These are phyloP conservation scores for Fusarium sp. DNA, from an alignment of 2,329 filamentous ascomycete species.

Conservation along the genomic window DNA sequence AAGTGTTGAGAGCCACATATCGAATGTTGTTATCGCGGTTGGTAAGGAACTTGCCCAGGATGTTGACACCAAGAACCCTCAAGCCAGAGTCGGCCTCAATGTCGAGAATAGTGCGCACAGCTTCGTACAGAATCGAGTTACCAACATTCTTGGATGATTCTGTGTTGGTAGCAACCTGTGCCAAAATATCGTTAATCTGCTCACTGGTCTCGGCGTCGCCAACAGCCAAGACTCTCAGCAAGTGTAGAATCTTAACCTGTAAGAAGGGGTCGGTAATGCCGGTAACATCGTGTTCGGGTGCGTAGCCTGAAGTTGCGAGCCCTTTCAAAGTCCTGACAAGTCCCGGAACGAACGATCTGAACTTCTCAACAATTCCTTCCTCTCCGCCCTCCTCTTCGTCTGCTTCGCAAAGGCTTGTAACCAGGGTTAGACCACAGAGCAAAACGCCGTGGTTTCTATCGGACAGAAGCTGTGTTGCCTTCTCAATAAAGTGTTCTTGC, in stretches of 20 bases:
- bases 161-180: constrained; percentile 97
- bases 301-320: constrained; percentile 93
- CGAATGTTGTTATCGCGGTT: constrained; percentile 99
- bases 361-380: constrained; percentile 89
- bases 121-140: constrained; percentile 97
- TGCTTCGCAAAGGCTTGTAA: constrained; percentile 91
- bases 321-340: constrained; percentile 92
- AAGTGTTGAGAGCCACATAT: constrained; percentile 95
- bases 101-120: constrained; percentile 95
- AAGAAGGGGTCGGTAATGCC: constrained; percentile 98
- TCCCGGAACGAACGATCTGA: constrained; percentile 84
- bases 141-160: constrained; percentile 98
- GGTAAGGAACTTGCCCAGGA: constrained; percentile 96
- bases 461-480: constrained; percentile 85
- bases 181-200: constrained; percentile 97
- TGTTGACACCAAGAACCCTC: constrained; percentile 95
- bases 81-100: constrained; percentile 97
- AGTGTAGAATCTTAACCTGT: constrained; percentile 92
- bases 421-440: constrained; percentile 89
- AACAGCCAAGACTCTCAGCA: constrained; percentile 86
- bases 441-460: constrained; percentile 97
- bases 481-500: constrained; percentile 96
- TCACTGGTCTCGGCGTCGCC: constrained; percentile 91
- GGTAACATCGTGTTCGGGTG: constrained; percentile 97
- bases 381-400: constrained; percentile 94